Evolutionary conservation across 441 rosid genomes (phyloP), one percentile per base, ranked within the genome.

Genomic region (Adansonia madagascariensis): DNA sequence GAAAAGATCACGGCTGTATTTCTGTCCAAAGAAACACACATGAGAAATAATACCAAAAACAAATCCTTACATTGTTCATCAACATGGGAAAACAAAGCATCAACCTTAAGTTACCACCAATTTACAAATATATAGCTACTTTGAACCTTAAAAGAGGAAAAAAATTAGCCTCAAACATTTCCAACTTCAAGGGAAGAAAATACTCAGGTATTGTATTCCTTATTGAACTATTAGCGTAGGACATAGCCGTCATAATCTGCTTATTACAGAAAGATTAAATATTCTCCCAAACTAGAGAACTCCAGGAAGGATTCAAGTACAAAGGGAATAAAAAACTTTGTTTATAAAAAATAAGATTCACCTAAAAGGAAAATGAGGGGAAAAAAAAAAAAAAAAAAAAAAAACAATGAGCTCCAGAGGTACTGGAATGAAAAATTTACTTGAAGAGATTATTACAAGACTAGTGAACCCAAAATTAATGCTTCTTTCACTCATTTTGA

Each of bases 1-100:
- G 83, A 97, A 97, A 81, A 93, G 97, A 73, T 97, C 99, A 4
- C 98, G 89, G 81, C 88, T 90, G 97, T 94, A 97, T 60, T 77
- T 86, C 99, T 97, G 94, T 80, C 83, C 80, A 82, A 78, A 78
- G 62, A 82, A 79, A 77, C 64, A 46, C 80, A 76, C 27, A 75
- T 41, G 18, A 75, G 31, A 56, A 70, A 15, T 46, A 35, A 44
- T 49, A 15, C 6, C 75, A 61, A 27, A 71, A 43, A 63, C 8
- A 69, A 8, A 24, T 8, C 20, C 6, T 10, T 70, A 4, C n/a
- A 70, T 18, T 12, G 55, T 41, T 64, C 3, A 76, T 14, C 24
- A 71, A 74, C 60, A 74, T 18, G 47, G 10, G 20, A 77, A 62
- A 8, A 22, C 20, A 39, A 74, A 77, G 47, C 49, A n/a, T 9